Percentiles rank a stretch among this genome's conserved stretches.
phyloP scores from a whole-genome alignment of 208 protist species.

The Sergeia podlipaevii region DNA sequence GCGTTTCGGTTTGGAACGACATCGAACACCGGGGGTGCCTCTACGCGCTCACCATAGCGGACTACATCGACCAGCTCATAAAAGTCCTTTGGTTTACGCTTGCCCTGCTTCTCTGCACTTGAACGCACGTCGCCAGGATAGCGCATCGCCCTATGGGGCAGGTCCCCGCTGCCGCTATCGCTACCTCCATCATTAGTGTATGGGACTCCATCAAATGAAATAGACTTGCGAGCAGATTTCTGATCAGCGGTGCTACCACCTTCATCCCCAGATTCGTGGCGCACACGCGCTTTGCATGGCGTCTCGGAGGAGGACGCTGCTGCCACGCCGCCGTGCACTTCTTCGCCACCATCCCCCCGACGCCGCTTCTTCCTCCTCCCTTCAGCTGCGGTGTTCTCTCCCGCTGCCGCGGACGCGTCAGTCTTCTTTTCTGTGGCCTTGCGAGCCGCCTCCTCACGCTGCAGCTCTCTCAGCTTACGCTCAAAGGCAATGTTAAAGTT shows the following conservation, averaged over 20 bases:
- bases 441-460: slow-evolving; percentile 8
- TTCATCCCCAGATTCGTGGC: neutral
- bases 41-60: slow-evolving; percentile 77
- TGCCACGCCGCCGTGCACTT: neutral
- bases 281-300: neutral
- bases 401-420: neutral
- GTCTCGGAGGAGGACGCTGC: neutral
- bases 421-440: slow-evolving; percentile 10
- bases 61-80: slow-evolving; percentile 85
- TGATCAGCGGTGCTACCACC: neutral
- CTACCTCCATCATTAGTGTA: no score
- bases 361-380: slow-evolving; percentile 2
- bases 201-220: slow-evolving; percentile 39
- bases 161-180: slow-evolving; percentile 11
- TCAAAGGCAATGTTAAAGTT: slow-evolving; percentile 35
- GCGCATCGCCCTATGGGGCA: slow-evolving; percentile 29
- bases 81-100: slow-evolving; percentile 66
- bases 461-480: slow-evolving; percentile 24
- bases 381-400: slow-evolving; percentile 8
- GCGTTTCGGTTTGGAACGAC: slow-evolving; percentile 66
- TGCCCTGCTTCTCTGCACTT: slow-evolving; percentile 6
- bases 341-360: neutral
- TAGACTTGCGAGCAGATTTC: slow-evolving; percentile 52
- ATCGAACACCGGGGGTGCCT: slow-evolving; percentile 86
- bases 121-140: slow-evolving; percentile 26